Evolutionary conservation across 371 early-diverging fungal genomes (phyloP).

Genomic region (Scutellospora calospora): DNA sequence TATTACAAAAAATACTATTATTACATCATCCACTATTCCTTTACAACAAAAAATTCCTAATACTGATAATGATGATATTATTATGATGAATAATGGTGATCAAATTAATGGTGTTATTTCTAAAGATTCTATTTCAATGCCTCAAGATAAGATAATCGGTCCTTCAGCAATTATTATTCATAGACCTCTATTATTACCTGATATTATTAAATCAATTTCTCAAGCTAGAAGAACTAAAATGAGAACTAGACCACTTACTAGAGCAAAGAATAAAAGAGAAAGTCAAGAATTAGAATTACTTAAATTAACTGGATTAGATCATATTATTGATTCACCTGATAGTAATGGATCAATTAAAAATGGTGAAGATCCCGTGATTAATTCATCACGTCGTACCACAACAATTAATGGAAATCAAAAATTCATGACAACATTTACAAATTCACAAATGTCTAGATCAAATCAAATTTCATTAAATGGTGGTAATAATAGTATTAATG

Average conservation of each 20-base stretch:
- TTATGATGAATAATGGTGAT: background rate
- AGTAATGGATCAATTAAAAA: background rate
- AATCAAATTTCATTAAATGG: background rate
- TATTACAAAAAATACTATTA: too few species aligned
- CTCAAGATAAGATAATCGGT: background rate
- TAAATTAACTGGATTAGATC: conserved; percentile 4
- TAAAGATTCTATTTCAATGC: too few species aligned
- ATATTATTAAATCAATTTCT: conserved; percentile 4
- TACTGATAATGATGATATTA: background rate
- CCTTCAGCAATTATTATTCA: conserved; percentile 29
- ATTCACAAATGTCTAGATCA: background rate
- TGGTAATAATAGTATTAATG: background rate
- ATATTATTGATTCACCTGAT: conserved; percentile 1
- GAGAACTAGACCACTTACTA: conserved; percentile 27
- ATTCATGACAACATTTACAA: background rate
- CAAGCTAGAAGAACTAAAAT: conserved; percentile 1
- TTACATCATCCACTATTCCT: background rate
- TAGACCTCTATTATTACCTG: conserved; percentile 28
- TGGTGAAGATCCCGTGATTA: background rate
- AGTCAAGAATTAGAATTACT: conserved; percentile 18
- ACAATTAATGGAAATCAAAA: background rate
- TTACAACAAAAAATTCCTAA: background rate
- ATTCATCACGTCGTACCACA: background rate
- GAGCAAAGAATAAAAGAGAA: conserved; percentile 40
- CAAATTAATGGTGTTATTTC: too few species aligned